These are phyloP conservation scores for Heimioporus punctisporus DNA, from an alignment of 1,284 basidiomycete species.

Conservation along the genomic window DNA sequence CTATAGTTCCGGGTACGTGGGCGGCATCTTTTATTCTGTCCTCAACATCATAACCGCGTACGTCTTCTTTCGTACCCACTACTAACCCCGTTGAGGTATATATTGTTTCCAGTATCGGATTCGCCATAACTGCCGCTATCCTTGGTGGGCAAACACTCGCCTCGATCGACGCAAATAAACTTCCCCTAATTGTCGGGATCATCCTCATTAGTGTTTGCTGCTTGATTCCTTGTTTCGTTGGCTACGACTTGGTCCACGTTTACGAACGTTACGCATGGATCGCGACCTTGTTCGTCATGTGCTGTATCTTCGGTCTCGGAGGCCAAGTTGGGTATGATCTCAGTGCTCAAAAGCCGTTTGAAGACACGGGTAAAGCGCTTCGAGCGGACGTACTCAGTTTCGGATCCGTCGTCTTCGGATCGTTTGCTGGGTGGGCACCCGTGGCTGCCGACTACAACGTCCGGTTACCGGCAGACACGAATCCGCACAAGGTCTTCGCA, in stretches of 20 bases:
- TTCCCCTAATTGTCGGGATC: constrained; percentile 47
- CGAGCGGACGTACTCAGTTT: constrained; percentile 54
- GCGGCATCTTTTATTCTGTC: constrained; percentile 56
- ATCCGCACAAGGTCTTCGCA: constrained; percentile 49
- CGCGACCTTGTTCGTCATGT: constrained; percentile 54
- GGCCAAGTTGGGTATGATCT: constrained; percentile 52
- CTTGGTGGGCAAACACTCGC: no score
- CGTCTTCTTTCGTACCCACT: constrained; percentile 7
- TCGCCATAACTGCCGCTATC: no score
- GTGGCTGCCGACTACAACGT: constrained; percentile 61
- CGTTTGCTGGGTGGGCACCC: constrained; percentile 51
- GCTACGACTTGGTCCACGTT: constrained; percentile 54
- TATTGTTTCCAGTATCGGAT: no score
- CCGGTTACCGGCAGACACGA: constrained; percentile 47
- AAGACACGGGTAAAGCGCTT: constrained; percentile 48
- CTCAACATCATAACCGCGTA: constrained; percentile 61
- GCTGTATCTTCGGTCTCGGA: constrained; percentile 57
- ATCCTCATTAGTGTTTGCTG: constrained; percentile 45
- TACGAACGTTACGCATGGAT: constrained; percentile 71
- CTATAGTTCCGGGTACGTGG: constrained; percentile 58
- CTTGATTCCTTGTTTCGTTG: constrained; percentile 51
- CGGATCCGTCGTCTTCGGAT: constrained; percentile 61
- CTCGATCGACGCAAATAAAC: constrained; percentile 15
- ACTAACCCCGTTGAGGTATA: neutral
- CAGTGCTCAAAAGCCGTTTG: constrained; percentile 43